A percentile compares a stretch with the other conserved stretches of the same genome.
phyloP scores from a whole-genome alignment of 306 rosid genomes.

The Inga laurina region DNA sequence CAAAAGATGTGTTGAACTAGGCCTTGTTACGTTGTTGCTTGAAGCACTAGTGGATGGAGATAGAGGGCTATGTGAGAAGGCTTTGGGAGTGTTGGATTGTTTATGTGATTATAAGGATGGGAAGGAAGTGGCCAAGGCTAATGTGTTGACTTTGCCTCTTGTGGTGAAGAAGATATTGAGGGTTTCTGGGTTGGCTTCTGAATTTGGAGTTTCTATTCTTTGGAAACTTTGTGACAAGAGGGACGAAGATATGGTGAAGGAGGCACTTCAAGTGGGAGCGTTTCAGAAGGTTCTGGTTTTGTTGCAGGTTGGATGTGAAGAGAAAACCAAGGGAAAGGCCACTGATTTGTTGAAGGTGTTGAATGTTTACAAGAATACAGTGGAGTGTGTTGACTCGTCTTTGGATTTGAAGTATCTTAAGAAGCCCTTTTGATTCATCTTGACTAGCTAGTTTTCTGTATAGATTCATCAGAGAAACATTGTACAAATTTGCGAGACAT shows the following conservation, averaged over 20 bases:
- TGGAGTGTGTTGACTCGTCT: slow-evolving; percentile 63
- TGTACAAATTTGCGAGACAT: slow-evolving; percentile 33
- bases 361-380: slow-evolving; percentile 48
- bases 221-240: slow-evolving; percentile 60
- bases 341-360: slow-evolving; percentile 68
- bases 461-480: slow-evolving; percentile 24
- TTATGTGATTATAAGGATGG: slow-evolving; percentile 62
- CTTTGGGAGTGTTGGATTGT: slow-evolving; percentile 60
- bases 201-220: slow-evolving; percentile 56
- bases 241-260: slow-evolving; percentile 41
- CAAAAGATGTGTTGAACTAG: slow-evolving; percentile 54
- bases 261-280: slow-evolving; percentile 66
- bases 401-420: slow-evolving; percentile 67
- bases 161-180: slow-evolving; percentile 70
- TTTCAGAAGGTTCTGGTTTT: slow-evolving; percentile 77
- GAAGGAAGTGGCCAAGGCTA: slow-evolving; percentile 40
- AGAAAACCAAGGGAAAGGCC: slow-evolving; percentile 56
- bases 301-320: slow-evolving; percentile 77
- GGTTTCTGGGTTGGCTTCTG: slow-evolving; percentile 61
- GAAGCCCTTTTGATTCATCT: slow-evolving; percentile 39
- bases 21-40: slow-evolving; percentile 54
- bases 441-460: not conserved
- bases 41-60: slow-evolving; percentile 74
- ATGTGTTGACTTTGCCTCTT: slow-evolving; percentile 70
- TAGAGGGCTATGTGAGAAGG: slow-evolving; percentile 57